phyloP scores from a whole-genome alignment of 2,329 filamentous ascomycete species.

The Fusarium sp. region DNA sequence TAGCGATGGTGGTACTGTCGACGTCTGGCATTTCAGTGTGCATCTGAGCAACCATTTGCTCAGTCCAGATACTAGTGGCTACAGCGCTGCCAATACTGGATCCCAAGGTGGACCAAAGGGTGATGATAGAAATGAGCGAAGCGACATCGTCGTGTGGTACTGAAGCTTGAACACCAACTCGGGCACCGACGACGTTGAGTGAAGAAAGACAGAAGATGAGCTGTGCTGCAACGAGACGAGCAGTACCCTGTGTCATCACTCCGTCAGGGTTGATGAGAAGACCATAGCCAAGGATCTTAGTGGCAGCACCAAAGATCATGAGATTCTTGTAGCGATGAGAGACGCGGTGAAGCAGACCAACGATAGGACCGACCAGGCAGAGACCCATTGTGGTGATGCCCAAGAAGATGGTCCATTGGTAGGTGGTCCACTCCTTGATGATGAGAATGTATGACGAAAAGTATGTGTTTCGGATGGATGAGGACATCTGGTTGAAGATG shows the following conservation, averaged over 20 bases:
- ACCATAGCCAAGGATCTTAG: conserved; percentile 55
- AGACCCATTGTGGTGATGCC: conserved; percentile 57
- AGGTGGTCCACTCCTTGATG: conserved; percentile 58
- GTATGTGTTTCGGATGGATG: conserved; percentile 54
- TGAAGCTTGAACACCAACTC: conserved; percentile 57
- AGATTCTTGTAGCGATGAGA: conserved; percentile 59
- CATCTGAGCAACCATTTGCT: conserved; percentile 55
- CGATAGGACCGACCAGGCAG: conserved; percentile 54
- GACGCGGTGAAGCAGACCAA: conserved; percentile 52
- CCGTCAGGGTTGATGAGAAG: conserved; percentile 50
- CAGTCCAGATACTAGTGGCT: conserved; percentile 56
- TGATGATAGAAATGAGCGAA: conserved; percentile 54
- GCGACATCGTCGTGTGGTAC: conserved; percentile 60
- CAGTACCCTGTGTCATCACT: conserved; percentile 53
- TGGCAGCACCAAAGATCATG: conserved; percentile 55
- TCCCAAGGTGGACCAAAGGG: conserved; percentile 57
- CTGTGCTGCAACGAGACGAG: conserved; percentile 53
- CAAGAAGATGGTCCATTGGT: conserved; percentile 58
- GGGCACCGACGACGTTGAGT: conserved; percentile 56
- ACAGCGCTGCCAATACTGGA: conserved; percentile 57
- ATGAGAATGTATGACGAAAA: conserved; percentile 56
- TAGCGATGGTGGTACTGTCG: conserved; percentile 41
- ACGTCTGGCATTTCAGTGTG: conserved; percentile 49
- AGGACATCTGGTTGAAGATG: conserved; percentile 54
- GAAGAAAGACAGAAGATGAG: conserved; percentile 56